Conservation (phyloP, 352 stramenopile species). For the Phytopythium vexans region DNA sequence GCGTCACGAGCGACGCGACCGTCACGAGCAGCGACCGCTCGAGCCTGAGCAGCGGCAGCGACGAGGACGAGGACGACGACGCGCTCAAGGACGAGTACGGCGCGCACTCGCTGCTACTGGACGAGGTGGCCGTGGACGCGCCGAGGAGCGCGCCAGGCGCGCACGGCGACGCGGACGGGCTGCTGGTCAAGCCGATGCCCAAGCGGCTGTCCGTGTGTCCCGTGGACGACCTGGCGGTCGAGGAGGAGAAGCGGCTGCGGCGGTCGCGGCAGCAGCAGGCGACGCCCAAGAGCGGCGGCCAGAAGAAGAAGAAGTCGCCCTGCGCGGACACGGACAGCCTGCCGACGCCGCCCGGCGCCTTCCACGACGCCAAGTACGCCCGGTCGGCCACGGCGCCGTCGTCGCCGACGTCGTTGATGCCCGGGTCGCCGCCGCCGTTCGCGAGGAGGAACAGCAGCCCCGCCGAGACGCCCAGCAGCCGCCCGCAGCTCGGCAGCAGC, state of each 20-base stretch:
- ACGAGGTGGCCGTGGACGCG: conserved; percentile 18
- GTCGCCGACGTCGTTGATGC: background rate
- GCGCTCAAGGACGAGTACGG: conserved; percentile 36
- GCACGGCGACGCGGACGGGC: conserved; percentile 22
- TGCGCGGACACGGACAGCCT: conserved; percentile 61
- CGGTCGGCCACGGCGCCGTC: background rate
- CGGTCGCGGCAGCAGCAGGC: conserved; percentile 28
- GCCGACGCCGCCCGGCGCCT: conserved; percentile 36
- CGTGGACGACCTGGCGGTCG: conserved; percentile 66
- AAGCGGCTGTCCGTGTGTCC: conserved; percentile 67
- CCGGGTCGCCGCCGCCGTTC: conserved; percentile 1
- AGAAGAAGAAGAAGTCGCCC: conserved; percentile 38
- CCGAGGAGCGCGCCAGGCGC: conserved; percentile 1
- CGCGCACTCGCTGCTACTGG: conserved; percentile 29
- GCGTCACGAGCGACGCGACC: conserved; percentile 31
- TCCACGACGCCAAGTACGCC: conserved; percentile 7
- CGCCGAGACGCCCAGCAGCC: conserved; percentile 8
- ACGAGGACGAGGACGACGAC: conserved; percentile 24
- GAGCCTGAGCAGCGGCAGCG: conserved; percentile 27
- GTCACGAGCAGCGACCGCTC: conserved; percentile 36
- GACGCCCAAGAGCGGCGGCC: conserved; percentile 7
- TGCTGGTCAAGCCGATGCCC: conserved; percentile 72
- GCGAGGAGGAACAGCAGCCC: conserved; percentile 10
- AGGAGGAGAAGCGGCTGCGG: conserved; percentile 76
- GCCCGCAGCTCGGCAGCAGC: background rate